phyloP scores from a whole-genome alignment of 768 basidiomycete species.

The Suillus bovinus region DNA sequence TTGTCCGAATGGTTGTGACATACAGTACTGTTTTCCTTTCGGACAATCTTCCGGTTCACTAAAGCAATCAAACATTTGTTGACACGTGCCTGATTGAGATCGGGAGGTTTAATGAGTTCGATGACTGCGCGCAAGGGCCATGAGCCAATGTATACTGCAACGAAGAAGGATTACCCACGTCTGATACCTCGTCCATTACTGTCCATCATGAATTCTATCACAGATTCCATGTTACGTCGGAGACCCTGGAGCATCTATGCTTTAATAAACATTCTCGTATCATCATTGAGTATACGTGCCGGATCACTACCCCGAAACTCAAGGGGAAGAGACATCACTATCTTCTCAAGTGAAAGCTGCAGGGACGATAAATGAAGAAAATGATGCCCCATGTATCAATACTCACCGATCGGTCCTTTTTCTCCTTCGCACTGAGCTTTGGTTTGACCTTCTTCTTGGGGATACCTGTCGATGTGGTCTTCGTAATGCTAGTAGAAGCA shows the following conservation, averaged over 20 bases:
- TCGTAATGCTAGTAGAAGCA: conserved; percentile 39
- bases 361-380: not conserved
- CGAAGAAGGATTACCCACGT: conserved; percentile 35
- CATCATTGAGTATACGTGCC: conserved; percentile 43
- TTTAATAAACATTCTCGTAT: not conserved
- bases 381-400: not conserved
- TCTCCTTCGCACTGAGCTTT: conserved; percentile 77
- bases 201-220: conserved; percentile 77
- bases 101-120: conserved; percentile 76
- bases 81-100: conserved; percentile 86
- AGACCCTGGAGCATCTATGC: conserved; percentile 50
- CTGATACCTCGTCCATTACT: conserved; percentile 59
- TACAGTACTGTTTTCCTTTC: conserved; percentile 69
- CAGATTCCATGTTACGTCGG: conserved; percentile 75
- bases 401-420: conserved; percentile 75
- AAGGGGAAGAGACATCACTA: conserved; percentile 76
- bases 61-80: conserved; percentile 94
- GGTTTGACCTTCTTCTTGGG: conserved; percentile 59
- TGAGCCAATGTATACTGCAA: not conserved
- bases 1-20: conserved; percentile 16
- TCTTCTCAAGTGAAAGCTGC: conserved; percentile 64
- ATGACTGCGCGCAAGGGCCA: conserved; percentile 49
- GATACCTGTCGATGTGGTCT: conserved; percentile 42
- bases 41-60: conserved; percentile 82
- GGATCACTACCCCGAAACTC: conserved; percentile 91